Conservation (phyloP, 768 basidiomycete species). For the Wakefieldia striispora region DNA sequence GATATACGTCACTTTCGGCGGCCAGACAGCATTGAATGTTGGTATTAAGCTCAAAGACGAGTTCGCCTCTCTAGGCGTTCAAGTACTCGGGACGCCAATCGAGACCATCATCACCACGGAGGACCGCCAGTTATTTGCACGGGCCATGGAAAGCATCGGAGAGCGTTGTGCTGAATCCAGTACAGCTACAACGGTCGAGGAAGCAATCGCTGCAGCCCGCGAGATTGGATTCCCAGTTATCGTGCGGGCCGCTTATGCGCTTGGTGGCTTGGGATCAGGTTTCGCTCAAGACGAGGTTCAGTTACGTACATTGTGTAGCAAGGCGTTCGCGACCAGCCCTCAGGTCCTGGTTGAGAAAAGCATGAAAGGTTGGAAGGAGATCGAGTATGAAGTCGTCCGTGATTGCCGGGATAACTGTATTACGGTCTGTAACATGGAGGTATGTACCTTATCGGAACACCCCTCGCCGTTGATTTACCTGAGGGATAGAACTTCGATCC, state of each 20-base stretch:
- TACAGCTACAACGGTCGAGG: slow-evolving; percentile 82
- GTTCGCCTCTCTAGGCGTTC: slow-evolving; percentile 83
- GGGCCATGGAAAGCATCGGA: slow-evolving; percentile 93
- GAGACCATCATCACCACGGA: slow-evolving; percentile 97
- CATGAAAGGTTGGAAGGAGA: slow-evolving; percentile 99
- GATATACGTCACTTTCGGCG: slow-evolving; percentile 98
- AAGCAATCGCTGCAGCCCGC: slow-evolving; percentile 79
- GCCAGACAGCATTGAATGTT: slow-evolving; percentile 95
- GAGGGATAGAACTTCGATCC: slow-evolving; percentile 90
- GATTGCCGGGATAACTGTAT: slow-evolving; percentile 99
- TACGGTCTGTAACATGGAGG: slow-evolving; percentile 99
- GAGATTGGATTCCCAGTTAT: slow-evolving; percentile 94
- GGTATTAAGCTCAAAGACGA: slow-evolving; percentile 98
- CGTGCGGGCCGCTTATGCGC: slow-evolving; percentile 93
- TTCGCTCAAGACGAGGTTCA: slow-evolving; percentile 96
- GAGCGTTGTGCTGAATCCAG: slow-evolving; percentile 92
- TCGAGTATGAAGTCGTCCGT: slow-evolving; percentile 98
- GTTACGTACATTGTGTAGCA: slow-evolving; percentile 81
- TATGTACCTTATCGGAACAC: slow-evolving; percentile 36
- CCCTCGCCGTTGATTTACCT: background rate
- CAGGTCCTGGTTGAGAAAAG: slow-evolving; percentile 99
- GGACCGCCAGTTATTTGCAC: slow-evolving; percentile 91
- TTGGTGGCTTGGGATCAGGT: slow-evolving; percentile 93
- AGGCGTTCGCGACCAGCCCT: slow-evolving; percentile 96
- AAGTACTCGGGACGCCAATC: slow-evolving; percentile 95